Percentiles rank a stretch among this genome's conserved stretches.
Evolutionary conservation across 169 alveolate species (phyloP).

Genomic region (Babesia ovis): DNA sequence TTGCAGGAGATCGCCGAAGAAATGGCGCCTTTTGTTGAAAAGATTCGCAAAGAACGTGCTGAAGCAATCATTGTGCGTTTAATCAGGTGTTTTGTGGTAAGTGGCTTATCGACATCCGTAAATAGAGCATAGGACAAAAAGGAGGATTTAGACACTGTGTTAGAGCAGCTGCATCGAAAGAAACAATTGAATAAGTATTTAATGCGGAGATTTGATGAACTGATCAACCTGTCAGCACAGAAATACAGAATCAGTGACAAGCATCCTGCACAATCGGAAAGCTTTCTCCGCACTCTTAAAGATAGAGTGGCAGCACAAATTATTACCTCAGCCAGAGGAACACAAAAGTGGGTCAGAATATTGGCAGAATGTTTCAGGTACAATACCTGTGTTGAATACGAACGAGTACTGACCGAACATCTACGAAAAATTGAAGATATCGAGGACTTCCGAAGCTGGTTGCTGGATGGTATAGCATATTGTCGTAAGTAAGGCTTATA

Average conservation of each 20-base stretch:
- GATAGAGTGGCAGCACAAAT: conserved; percentile 65
- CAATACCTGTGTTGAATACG: conserved; percentile 24
- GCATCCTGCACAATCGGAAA: conserved; percentile 65
- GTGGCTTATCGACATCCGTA: neutral
- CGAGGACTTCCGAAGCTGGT: conserved; percentile 65
- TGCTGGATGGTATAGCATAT: conserved; percentile 52
- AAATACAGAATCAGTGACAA: conserved; percentile 60
- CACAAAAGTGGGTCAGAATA: conserved; percentile 50
- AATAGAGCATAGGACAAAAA: conserved; percentile 24
- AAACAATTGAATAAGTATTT: conserved; percentile 59
- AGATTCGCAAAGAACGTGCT: conserved; percentile 49
- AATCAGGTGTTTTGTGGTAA: conserved; percentile 55
- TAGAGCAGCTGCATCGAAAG: conserved; percentile 52
- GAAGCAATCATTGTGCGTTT: conserved; percentile 50
- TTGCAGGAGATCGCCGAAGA: conserved; percentile 49
- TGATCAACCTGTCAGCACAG: conserved; percentile 44
- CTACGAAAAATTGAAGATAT: conserved; percentile 56
- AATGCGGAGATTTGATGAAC: conserved; percentile 53
- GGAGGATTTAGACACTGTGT: conserved; percentile 53
- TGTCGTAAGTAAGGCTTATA: conserved; percentile 49
- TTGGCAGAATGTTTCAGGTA: conserved; percentile 61
- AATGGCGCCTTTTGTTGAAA: conserved; percentile 55
- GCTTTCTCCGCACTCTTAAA: conserved; percentile 42
- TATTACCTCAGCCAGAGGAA: conserved; percentile 55
- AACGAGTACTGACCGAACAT: conserved; percentile 8